Evolutionary conservation across 768 basidiomycete species (phyloP).

Genomic region (Rhizopogon vulgaris): DNA sequence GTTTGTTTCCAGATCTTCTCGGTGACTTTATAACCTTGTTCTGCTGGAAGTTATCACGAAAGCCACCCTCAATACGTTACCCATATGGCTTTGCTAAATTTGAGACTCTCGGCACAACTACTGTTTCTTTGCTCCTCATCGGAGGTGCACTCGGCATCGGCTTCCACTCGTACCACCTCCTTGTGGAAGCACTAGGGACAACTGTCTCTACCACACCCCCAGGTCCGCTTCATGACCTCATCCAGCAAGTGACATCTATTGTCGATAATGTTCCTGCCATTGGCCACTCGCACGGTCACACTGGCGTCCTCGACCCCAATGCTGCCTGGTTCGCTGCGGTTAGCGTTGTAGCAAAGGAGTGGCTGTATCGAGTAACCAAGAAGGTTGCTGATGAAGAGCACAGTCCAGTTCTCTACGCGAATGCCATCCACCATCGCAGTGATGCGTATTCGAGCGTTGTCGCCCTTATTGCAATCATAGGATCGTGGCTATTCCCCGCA

Average conservation of each 20-base stretch:
- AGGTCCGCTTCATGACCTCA: slow-evolving; percentile 56
- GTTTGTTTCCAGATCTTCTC: slow-evolving; percentile 51
- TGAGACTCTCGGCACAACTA: slow-evolving; percentile 91
- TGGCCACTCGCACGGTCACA: slow-evolving; percentile 49
- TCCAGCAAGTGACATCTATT: slow-evolving; percentile 49
- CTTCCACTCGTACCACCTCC: slow-evolving; percentile 83
- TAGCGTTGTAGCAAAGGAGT: slow-evolving; percentile 83
- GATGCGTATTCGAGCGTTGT: slow-evolving; percentile 93
- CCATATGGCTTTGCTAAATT: slow-evolving; percentile 92
- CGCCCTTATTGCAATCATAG: slow-evolving; percentile 87
- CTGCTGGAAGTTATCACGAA: slow-evolving; percentile 80
- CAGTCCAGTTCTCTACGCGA: slow-evolving; percentile 89
- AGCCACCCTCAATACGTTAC: slow-evolving; percentile 72
- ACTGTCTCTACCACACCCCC: slow-evolving; percentile 60
- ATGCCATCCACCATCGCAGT: slow-evolving; percentile 95
- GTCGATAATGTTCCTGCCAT: slow-evolving; percentile 50
- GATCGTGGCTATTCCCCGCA: slow-evolving; percentile 80
- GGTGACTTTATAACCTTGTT: slow-evolving; percentile 90
- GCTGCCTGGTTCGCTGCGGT: slow-evolving; percentile 94
- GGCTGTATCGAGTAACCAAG: slow-evolving; percentile 85
- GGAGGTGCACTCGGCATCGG: slow-evolving; percentile 82
- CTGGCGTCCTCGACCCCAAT: slow-evolving; percentile 72
- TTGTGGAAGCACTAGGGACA: slow-evolving; percentile 65
- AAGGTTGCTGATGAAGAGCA: slow-evolving; percentile 87
- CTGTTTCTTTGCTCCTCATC: slow-evolving; percentile 81